phyloP scores from a whole-genome alignment of 352 stramenopile genomes.

The Pythium dissotocum region DNA sequence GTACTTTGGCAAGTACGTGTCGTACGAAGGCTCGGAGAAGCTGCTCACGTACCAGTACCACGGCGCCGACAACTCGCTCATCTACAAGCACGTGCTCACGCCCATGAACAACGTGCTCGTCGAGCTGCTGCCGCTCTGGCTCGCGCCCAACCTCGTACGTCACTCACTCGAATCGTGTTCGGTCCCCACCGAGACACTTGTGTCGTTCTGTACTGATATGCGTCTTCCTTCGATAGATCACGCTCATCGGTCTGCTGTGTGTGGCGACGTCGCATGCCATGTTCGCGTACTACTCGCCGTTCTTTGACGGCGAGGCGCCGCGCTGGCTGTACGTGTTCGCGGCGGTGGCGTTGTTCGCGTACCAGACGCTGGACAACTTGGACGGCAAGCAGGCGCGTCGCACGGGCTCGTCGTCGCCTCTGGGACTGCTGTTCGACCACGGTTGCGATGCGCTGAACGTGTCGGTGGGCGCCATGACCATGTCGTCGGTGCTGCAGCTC shows the following conservation, averaged over 20 bases:
- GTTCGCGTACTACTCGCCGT: constrained; percentile 71
- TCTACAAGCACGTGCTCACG: constrained; percentile 87
- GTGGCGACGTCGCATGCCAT: constrained; percentile 64
- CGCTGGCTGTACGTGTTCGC: constrained; percentile 70
- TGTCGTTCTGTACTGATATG: not conserved
- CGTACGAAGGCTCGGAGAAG: constrained; percentile 82
- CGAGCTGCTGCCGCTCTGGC: constrained; percentile 72
- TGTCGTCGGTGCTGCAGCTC: constrained; percentile 75
- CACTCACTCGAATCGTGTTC: not conserved
- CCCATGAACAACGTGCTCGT: constrained; percentile 87
- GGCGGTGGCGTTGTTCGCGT: constrained; percentile 63
- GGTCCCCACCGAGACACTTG: not conserved
- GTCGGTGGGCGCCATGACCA: constrained; percentile 81
- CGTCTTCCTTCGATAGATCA: constrained; percentile 48
- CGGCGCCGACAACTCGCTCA: constrained; percentile 81
- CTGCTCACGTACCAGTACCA: constrained; percentile 87
- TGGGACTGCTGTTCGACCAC: constrained; percentile 86
- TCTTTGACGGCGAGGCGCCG: constrained; percentile 68
- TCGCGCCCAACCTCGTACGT: constrained; percentile 75
- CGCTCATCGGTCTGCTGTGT: constrained; percentile 63
- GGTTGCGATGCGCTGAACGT: constrained; percentile 85
- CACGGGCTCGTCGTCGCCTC: constrained; percentile 75
- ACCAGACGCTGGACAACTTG: constrained; percentile 85
- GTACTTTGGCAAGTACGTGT: constrained; percentile 90
- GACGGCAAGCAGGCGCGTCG: constrained; percentile 82